These are phyloP conservation scores for Draba incana DNA, from an alignment of 345 rosid genomes.

Conservation along the genomic window DNA sequence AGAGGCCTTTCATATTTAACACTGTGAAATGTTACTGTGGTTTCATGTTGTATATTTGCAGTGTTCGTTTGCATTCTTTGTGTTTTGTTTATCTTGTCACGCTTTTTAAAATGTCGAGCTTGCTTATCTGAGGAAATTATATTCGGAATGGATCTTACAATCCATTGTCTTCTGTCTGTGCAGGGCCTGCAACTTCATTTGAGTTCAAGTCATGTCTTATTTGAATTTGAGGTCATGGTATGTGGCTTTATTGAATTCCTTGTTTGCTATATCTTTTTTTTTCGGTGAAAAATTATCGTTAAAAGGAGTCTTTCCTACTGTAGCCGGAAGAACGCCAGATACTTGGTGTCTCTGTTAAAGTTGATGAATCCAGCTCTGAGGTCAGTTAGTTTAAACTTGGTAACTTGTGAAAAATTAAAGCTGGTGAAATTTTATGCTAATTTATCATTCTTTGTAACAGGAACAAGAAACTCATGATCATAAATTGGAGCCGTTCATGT, in stretches of 20 bases:
- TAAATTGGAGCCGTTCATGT: conserved; percentile 59
- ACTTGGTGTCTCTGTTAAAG: conserved; percentile 79
- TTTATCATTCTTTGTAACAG: conserved; percentile 51
- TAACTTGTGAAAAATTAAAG: conserved; percentile 23
- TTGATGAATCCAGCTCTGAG: conserved; percentile 71
- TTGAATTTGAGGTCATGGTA: conserved; percentile 92
- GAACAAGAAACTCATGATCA: conserved; percentile 54
- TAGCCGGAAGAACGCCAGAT: conserved; percentile 81
- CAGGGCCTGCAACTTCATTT: conserved; percentile 93
- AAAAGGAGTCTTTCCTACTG: conserved; percentile 41
- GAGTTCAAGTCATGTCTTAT: conserved; percentile 82
- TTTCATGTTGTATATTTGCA: conserved; percentile 21
- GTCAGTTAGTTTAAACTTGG: conserved; percentile 50
- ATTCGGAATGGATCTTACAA: conserved; percentile 22
- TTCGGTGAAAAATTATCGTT: conserved; percentile 27
- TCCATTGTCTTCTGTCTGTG: conserved; percentile 31
- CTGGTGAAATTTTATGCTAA: neutral
- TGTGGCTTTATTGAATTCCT: conserved; percentile 50
- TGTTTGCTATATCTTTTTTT: conserved; percentile 34
- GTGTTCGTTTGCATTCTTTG: neutral
- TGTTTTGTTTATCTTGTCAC: neutral
- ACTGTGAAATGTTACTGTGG: conserved; percentile 11
- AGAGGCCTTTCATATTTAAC: conserved; percentile 3
- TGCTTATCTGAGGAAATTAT: conserved; percentile 5
- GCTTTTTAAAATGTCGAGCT: neutral